Base-by-base conservation (phyloP, 2,329 filamentous ascomycete species). In the Chalaropsis thielavioides region DNA sequence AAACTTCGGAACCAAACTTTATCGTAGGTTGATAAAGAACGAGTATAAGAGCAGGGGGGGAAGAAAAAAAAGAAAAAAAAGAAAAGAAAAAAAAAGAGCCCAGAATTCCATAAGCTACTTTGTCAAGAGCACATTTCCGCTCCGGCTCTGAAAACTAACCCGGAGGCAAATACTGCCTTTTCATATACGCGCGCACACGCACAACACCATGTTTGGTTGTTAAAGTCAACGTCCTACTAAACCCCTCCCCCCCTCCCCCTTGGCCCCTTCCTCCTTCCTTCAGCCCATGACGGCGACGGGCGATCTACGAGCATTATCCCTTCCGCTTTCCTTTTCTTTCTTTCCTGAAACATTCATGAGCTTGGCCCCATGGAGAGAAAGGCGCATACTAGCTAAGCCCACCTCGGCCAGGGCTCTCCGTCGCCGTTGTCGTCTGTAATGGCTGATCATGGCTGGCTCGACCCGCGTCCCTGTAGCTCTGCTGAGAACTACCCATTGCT, bases 291-390 rank as follows among this genome's bases (percentile, higher is more conserved):
- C 31, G 51, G 31, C 51, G 22, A 31, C 24, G 51, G 51, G 24
- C 51, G 51, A 56, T 56, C 51, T 24, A 56, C 51, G 24, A 11
- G 31, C 51, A 56, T 6, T 22, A 56, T 56, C 51, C 51, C 51
- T 56, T 56, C 24, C 51, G 19, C 22, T 49, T 56, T 27, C 24
- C 31, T 56, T 31, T 19, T 56, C 31, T 56, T 56, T 56, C 51
- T 56, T 56, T 31, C 51, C 51, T 56, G 51, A 56, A 56, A 56
- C 51, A 56, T 56, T 56, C 51, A 56, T 31, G 44, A 49, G 19
- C 10, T 10, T 49, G n/a, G 22, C 19, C 19, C 44, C 44, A 49
- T 49, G 44, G 6, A 31, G 6, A 31, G 8, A 56, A 56, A 31
- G 51, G 22, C 17, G 51, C 22, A 31, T 19, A 56, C 44, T 19